Conservation (phyloP, 2,329 filamentous ascomycete species). For the Emergomyces orientalis region DNA sequence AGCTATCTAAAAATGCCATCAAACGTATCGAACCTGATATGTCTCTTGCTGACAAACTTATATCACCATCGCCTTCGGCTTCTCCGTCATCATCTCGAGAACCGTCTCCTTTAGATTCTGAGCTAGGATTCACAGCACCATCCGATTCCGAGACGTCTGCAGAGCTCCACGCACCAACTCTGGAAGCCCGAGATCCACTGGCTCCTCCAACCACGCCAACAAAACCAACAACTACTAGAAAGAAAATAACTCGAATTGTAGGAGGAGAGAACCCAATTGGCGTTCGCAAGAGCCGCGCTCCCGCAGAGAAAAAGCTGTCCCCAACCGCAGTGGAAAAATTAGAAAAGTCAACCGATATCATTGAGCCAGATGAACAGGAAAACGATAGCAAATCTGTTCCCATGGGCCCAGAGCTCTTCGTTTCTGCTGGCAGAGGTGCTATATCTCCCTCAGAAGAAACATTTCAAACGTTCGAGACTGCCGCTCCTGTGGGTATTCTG, state of each 20-base stretch:
- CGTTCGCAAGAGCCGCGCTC: conserved; percentile 1
- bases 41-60: conserved; percentile 10
- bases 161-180: neutral
- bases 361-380: neutral
- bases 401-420: neutral
- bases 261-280: neutral
- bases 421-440: neutral
- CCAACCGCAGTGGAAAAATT: neutral
- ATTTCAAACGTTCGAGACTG: neutral
- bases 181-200: neutral
- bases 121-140: neutral
- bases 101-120: conserved; percentile 1
- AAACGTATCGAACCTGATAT: conserved; percentile 14
- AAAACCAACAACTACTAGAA: neutral
- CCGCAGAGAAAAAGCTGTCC: neutral
- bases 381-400: neutral
- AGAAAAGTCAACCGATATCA: neutral
- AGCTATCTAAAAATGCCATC: conserved; percentile 14
- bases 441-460: neutral
- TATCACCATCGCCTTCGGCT: conserved; percentile 8
- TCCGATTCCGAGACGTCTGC: neutral
- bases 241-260: neutral
- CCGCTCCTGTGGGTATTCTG: neutral
- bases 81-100: conserved; percentile 2
- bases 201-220: neutral